Evolutionary conservation across 495 filamentous ascomycete genomes (phyloP).

Genomic region (Aspergillus homomorphus): DNA sequence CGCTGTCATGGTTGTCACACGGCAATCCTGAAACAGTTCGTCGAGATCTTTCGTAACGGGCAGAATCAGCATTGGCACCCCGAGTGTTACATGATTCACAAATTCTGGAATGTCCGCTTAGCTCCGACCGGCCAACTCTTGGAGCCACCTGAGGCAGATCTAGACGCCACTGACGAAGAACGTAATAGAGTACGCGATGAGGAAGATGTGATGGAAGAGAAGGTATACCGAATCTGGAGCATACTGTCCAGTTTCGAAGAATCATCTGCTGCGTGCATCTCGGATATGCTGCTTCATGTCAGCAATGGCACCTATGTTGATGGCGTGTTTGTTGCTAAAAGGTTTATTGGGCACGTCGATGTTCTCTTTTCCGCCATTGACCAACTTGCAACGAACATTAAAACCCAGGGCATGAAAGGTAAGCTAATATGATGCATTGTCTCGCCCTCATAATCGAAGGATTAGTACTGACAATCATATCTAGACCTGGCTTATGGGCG

Average conservation of each 20-base stretch:
- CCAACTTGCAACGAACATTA: constrained; percentile 70
- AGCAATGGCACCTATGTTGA: constrained; percentile 97
- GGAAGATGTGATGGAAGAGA: constrained; percentile 95
- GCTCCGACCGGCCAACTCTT: constrained; percentile 53
- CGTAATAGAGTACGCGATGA: constrained; percentile 74
- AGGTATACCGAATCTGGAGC: constrained; percentile 98
- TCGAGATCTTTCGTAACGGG: constrained; percentile 96
- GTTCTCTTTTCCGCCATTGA: constrained; percentile 89
- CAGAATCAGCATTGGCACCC: constrained; percentile 99
- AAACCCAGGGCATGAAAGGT: constrained; percentile 71
- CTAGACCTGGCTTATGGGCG: constrained; percentile 84
- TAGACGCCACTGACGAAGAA: constrained; percentile 67
- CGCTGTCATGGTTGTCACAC: constrained; percentile 95
- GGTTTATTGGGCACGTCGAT: constrained; percentile 94
- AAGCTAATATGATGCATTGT: constrained; percentile 19
- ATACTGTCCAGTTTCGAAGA: constrained; percentile 96
- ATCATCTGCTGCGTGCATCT: constrained; percentile 95
- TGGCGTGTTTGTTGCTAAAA: constrained; percentile 92
- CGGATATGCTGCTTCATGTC: constrained; percentile 98
- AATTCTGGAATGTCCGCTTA: constrained; percentile 98
- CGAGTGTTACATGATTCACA: constrained; percentile 99
- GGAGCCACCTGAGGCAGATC: constrained; percentile 47
- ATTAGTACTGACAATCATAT: constrained; percentile 22
- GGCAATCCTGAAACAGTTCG: constrained; percentile 98
- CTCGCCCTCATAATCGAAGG: background rate